Base-by-base conservation (phyloP, 495 filamentous ascomycete species). In the Lasiosphaeris hirsuta region DNA sequence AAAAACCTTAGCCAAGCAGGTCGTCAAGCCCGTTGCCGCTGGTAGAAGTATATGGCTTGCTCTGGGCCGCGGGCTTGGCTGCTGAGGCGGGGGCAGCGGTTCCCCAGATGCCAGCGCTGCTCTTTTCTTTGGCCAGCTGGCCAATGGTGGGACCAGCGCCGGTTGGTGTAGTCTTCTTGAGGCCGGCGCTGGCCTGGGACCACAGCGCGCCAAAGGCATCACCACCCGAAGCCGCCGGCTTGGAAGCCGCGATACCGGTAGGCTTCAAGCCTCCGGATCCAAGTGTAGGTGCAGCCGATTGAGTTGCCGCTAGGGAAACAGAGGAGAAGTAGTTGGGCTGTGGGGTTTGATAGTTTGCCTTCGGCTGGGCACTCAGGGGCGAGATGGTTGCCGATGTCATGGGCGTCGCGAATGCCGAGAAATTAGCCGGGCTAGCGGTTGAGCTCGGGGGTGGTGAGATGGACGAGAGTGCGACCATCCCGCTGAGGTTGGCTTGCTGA, bases 311-410 rank as follows among this genome's bases (percentile, higher is more conserved):
- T 60, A 63, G 75, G 35, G 62, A 79, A 34, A 96, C 83, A 9
- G 92, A 93, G 38, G 90, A 92, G 74, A 91, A 98, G 78, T 98
- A 98, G 73, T 98, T 98, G 33, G 94, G 94, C 30, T 84, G 81
- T 4, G 86, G n/a, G 84, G 85, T 71, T 76, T 81, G 66, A 84
- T 63, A 50, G 71, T 71, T 58, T 80, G 86, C 33, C 15, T 41
- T 13, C 13, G 53, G 11, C 15, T 46, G 42, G 18, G 36, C 33
- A 10, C 33, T 48, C 14, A 15, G 10, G 7, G 76, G 56, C 19
- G 71, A 62, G 37, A 75, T 72, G 42, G 75, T 70, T 49, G 73
- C 66, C 17, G 74, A 62, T 11, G 69, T 58, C 7, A 76, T 74
- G 40, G 77, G 82, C 36, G 79, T 74, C 48, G 66, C 73, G 59